Evolutionary conservation across 1,139 yeast genomes (phyloP), one percentile per base, ranked within the genome.

Genomic region (Candida gigantensis): DNA sequence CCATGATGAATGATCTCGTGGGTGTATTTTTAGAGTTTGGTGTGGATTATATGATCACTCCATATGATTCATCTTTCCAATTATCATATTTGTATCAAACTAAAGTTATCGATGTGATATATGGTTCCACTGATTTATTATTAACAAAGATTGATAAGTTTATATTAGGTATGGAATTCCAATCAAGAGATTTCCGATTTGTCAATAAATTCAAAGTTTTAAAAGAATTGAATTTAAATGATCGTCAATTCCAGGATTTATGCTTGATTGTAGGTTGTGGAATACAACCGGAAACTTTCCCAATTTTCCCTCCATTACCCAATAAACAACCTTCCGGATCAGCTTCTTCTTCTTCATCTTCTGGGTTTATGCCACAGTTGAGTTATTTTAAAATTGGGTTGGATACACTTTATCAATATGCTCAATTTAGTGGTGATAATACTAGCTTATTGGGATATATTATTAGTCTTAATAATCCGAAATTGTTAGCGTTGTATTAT

Each of bases 21-120:
- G 62, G 71, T 26, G 74, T 77, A 42, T 76, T 92, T 43, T 70
- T 74, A 33, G 76, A 72, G 17, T 68, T 74, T 37, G 74, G 68
- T 3, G 65, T 87, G 18, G 84, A 81, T 44, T 90, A 77, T 53
- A 60, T 88, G 42, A 77, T 89, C 12, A 84, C 95, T 21, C 98
- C 98, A 2, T 89, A 82, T 53, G 75, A 81, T 39, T 79, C 97
- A 0, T 80, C 89, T 57, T 79, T 85, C 37, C 97, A 92, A 60
- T 68, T 92, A 49, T 78, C 87, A 7, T 88, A 87, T 52, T 65
- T 90, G 51, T 68, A 74, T 45, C 74, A 72, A 37, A 71, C 65
- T 34, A 70, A 66, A 3, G 60, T 72, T 28, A 76, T 90, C 38
- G 95, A 90, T 58, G 80, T 86, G 1, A 77, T 90, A 25, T 88